Evolutionary conservation across 2,329 filamentous ascomycete species (phyloP).

Genomic region (Trichoderma simmonsii): DNA sequence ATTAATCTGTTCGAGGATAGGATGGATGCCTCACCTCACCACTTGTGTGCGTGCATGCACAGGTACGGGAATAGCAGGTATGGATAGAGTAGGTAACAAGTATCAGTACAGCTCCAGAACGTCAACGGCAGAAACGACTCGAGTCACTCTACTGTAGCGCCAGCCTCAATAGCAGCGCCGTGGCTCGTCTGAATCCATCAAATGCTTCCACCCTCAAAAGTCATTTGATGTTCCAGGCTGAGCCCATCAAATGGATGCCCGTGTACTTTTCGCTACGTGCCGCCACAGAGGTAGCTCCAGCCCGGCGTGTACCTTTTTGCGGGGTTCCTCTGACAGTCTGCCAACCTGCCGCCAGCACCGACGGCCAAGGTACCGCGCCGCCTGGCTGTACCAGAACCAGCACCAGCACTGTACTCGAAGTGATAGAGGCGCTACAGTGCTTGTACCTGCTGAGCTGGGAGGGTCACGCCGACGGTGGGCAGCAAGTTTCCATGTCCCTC

Average conservation of each 20-base stretch:
- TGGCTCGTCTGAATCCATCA: neutral
- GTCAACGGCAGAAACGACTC: neutral
- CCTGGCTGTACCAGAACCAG: neutral
- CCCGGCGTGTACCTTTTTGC: neutral
- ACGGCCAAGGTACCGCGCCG: neutral
- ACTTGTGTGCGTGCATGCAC: neutral
- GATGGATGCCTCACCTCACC: neutral
- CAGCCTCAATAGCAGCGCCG: neutral
- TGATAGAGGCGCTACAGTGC: too few relatives aligned
- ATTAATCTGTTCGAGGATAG: neutral
- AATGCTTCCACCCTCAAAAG: too few relatives aligned
- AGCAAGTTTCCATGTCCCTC: neutral
- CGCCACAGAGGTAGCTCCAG: neutral
- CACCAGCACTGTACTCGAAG: too few relatives aligned
- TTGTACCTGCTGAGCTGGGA: neutral
- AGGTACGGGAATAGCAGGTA: neutral
- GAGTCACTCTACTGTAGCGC: neutral
- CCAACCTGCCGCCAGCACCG: neutral
- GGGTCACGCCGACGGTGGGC: slow-evolving; percentile 14
- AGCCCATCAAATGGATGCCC: neutral
- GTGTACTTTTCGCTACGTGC: neutral
- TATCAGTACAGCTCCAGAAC: too few relatives aligned
- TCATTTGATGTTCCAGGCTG: too few relatives aligned
- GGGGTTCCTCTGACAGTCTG: neutral
- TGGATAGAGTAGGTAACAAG: neutral